These are phyloP conservation scores for Fallopia convolvulus DNA, from an alignment of 148 eudicot genomes.

Conservation along the genomic window DNA sequence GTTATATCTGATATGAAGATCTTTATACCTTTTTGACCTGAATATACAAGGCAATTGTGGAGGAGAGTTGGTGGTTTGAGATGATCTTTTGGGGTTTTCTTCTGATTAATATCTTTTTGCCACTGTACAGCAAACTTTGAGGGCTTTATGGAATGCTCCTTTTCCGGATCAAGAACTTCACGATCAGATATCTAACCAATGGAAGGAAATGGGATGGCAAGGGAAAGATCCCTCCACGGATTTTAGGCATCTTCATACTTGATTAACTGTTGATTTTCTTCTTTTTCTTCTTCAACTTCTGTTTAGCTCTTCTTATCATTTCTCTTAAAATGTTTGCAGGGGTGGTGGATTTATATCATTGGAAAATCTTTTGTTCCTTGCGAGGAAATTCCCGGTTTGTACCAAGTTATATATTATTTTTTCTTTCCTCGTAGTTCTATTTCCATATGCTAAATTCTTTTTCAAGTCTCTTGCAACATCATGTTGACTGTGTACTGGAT, in stretches of 20 bases:
- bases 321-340: slow-evolving; percentile 31
- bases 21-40: not conserved
- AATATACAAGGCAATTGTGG: not conserved
- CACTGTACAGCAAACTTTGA: slow-evolving; percentile 61
- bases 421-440: not conserved
- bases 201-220: slow-evolving; percentile 99
- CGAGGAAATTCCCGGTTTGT: slow-evolving; percentile 70
- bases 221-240: slow-evolving; percentile 99
- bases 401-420: not conserved
- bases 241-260: slow-evolving; percentile 46
- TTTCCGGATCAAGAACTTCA: slow-evolving; percentile 71
- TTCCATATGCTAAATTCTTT: not conserved
- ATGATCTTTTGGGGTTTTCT: not conserved
- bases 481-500: not conserved
- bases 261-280: not conserved
- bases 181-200: slow-evolving; percentile 79
- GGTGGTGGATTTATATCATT: slow-evolving; percentile 95
- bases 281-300: slow-evolving; percentile 5
- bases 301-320: slow-evolving; percentile 12
- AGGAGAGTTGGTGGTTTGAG: not conserved
- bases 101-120: not conserved
- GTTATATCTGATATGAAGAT: slow-evolving; percentile 26
- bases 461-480: not conserved
- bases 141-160: slow-evolving; percentile 81
- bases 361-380: slow-evolving; percentile 84